These are phyloP conservation scores for Rhododendron kiyosumense DNA, from an alignment of 148 eudicot species.

Conservation along the genomic window DNA sequence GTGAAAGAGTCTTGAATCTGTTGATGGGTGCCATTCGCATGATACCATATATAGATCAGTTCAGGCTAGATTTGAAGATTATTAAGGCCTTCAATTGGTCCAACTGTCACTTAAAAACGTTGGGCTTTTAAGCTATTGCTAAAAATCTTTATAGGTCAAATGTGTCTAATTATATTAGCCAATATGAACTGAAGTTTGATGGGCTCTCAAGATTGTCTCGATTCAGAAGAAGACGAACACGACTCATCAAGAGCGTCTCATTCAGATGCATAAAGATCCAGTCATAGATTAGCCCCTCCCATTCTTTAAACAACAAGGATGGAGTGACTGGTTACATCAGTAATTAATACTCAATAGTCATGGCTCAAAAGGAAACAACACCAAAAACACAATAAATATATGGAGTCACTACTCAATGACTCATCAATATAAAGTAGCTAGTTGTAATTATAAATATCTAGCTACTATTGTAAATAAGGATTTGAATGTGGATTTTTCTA, in stretches of 20 bases:
- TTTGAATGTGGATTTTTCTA: conserved; percentile 4
- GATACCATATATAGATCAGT: not conserved
- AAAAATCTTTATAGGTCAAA: not conserved
- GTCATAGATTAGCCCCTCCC: not conserved
- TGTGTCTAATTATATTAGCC: not conserved
- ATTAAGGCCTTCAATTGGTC: not conserved
- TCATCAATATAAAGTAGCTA: not conserved
- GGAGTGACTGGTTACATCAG: conserved; percentile 1
- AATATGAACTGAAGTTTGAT: not conserved
- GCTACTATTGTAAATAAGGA: not conserved
- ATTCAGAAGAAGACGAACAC: not conserved
- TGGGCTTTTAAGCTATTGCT: not conserved
- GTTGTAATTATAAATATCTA: not conserved
- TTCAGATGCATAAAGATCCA: not conserved
- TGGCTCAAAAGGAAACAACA: not conserved
- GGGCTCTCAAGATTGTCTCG: not conserved
- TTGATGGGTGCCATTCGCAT: not conserved
- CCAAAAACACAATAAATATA: not conserved
- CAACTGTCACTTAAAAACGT: not conserved
- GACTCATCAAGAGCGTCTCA: not conserved
- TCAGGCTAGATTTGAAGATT: not conserved
- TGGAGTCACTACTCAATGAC: not conserved
- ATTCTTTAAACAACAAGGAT: not conserved
- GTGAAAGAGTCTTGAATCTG: not conserved
- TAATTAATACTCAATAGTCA: not conserved